Base-by-base conservation (phyloP, 805 yeast species). In the Candida methanosorbosa region DNA sequence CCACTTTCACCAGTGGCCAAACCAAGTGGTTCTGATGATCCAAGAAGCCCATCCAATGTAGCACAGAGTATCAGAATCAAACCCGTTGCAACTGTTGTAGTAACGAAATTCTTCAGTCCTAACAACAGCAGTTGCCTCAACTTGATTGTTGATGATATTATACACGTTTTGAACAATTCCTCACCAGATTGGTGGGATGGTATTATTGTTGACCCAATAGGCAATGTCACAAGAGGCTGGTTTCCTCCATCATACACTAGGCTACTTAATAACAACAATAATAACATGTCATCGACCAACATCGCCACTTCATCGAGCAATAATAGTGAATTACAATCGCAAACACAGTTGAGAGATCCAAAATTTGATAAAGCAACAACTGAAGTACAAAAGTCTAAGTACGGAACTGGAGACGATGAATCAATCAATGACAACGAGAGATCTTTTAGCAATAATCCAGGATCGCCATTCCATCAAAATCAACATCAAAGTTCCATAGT, bases 161-260 rank as follows among this genome's bases (percentile, higher is more conserved):
- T 86, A 1, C 72, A 79, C 44, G 92, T 86, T 12, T 50, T 83
- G n/a, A 52, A 68, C 13, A 81, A 80, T 40, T 63, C 74, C 13
- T 72, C 69, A 27, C 54, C 75, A 3, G 83, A 86, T 2, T 86
- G 95, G 95, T 84, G 94, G 92, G 95, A 86, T 54, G 95, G 95
- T 9, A 65, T 80, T 14, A 43, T 63, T 25, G 54, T 50, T 5
- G 56, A 55, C 26, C 53, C 59, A 2, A 55, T 50, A 15, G 70
- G 70, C 6, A 68, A 50, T 21, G 56, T 63, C 5, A 54, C 69
- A 5, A 66, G 94, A 49, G 95, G 95, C 45, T 86, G 95, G 95
- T 83, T 86, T 60, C 94, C 95, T 14, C 70, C 70, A 32, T 72
- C 70, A 38, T 78, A 70, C 54, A 75, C 76, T 19, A 65, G 70